Percentiles rank a stretch among this genome's conserved stretches.
Conservation (phyloP, 177 flowering plant species). For the Vitis hybrid region DNA sequence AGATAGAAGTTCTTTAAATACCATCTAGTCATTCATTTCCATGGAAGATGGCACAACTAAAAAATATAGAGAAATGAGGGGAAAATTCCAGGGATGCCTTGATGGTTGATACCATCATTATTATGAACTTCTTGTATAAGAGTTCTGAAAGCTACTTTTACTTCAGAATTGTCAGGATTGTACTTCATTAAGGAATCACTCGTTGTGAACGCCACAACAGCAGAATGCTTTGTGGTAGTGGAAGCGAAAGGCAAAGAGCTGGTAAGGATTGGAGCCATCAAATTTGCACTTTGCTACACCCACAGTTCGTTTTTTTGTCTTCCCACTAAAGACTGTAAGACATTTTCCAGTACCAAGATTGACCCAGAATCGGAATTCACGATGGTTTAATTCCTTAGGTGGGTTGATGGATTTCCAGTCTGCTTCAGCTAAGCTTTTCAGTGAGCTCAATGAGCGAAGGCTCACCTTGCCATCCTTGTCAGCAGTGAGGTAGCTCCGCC, state of each 20-base stretch:
- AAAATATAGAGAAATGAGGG: too few species aligned
- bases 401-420: slow-evolving; percentile 67
- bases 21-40: too few species aligned
- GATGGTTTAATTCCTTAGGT: slow-evolving; percentile 41
- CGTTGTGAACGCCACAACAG: slow-evolving; percentile 44
- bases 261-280: slow-evolving; percentile 53
- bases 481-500: slow-evolving; percentile 44
- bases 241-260: slow-evolving; percentile 67
- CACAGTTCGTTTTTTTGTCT: slow-evolving; percentile 29
- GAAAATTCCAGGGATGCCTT: not conserved
- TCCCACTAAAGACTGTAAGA: slow-evolving; percentile 42
- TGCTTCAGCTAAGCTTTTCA: slow-evolving; percentile 41
- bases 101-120: not conserved
- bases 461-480: slow-evolving; percentile 52
- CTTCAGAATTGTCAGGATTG: not conserved
- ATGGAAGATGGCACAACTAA: too few species aligned
- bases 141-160: not conserved
- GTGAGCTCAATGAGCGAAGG: slow-evolving; percentile 39
- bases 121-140: not conserved
- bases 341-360: slow-evolving; percentile 52
- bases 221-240: slow-evolving; percentile 71
- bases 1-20: too few species aligned
- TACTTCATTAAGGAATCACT: slow-evolving; percentile 12
- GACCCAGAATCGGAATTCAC: slow-evolving; percentile 46
- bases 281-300: slow-evolving; percentile 55